Conservation (phyloP, 2,329 filamentous ascomycete genomes). For the Epichloe baconii region DNA sequence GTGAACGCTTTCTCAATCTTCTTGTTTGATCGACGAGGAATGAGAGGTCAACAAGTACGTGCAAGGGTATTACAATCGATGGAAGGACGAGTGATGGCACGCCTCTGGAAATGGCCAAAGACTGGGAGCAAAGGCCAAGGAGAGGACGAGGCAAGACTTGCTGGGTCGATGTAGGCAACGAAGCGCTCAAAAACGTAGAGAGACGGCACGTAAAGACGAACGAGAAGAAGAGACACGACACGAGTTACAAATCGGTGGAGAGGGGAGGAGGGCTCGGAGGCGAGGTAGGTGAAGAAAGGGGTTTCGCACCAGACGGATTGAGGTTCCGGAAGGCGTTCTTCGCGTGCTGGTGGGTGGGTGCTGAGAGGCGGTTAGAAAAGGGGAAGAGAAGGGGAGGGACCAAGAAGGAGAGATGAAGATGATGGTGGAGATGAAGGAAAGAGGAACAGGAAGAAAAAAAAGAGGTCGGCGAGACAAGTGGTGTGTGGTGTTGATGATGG, state of each 20-base stretch:
- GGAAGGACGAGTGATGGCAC: constrained; percentile 12
- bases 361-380: constrained; percentile 13
- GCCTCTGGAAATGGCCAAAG: constrained; percentile 12
- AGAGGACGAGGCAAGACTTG: constrained; percentile 10
- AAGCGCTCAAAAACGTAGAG: constrained; percentile 11
- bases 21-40: background rate
- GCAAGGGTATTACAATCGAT: constrained; percentile 16
- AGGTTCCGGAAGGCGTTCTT: constrained; percentile 7
- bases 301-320: constrained; percentile 11
- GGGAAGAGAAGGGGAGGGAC: constrained; percentile 12
- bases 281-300: constrained; percentile 20
- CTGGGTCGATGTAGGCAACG: constrained; percentile 13
- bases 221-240: constrained; percentile 9
- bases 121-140: constrained; percentile 7
- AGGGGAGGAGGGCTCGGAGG: constrained; percentile 9
- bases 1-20: background rate
- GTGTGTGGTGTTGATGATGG: constrained; percentile 7
- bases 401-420: constrained; percentile 14
- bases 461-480: constrained; percentile 6
- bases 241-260: constrained; percentile 1
- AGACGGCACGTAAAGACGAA: constrained; percentile 9
- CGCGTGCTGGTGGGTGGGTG: constrained; percentile 12
- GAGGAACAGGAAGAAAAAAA: constrained; percentile 11
- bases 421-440: constrained; percentile 16
- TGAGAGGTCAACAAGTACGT: background rate